Percentiles rank a stretch among this genome's conserved stretches.
Conservation (phyloP, 2,329 filamentous ascomycete species). For the Trichoderma koningii region DNA sequence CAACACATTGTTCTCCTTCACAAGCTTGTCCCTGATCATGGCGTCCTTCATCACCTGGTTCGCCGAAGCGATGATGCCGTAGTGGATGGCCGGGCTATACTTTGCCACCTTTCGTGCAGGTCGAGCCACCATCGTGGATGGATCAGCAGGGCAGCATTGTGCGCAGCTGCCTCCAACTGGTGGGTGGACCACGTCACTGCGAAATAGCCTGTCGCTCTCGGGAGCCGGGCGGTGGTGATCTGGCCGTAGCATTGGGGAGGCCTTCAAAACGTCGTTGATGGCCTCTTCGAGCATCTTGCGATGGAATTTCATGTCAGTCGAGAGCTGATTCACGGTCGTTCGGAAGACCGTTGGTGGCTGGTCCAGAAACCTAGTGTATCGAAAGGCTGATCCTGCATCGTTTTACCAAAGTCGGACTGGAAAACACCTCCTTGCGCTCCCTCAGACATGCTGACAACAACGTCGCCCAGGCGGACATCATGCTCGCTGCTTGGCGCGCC, state of each 20-base stretch:
- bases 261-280: neutral
- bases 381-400: slow-evolving; percentile 30
- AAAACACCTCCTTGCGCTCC: slow-evolving; percentile 30
- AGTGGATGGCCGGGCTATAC: neutral
- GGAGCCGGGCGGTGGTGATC: neutral
- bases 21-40: slow-evolving; percentile 5
- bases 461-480: slow-evolving; percentile 39
- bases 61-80: slow-evolving; percentile 12
- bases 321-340: slow-evolving; percentile 7
- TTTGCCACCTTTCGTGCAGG: slow-evolving; percentile 19
- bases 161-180: neutral
- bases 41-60: neutral
- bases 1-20: neutral
- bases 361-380: slow-evolving; percentile 27
- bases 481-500: slow-evolving; percentile 39
- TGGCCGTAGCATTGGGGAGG: too few relatives aligned
- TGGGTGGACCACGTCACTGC: neutral
- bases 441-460: neutral
- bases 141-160: neutral
- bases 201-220: neutral
- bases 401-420: slow-evolving; percentile 21
- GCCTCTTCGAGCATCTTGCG: neutral
- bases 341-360: slow-evolving; percentile 28
- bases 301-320: neutral
- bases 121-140: neutral